Percentiles rank a stretch among this genome's conserved stretches.
These are phyloP conservation scores for Lanzia echinophila DNA, from an alignment of 2,329 filamentous ascomycete genomes.

Conservation along the genomic window DNA sequence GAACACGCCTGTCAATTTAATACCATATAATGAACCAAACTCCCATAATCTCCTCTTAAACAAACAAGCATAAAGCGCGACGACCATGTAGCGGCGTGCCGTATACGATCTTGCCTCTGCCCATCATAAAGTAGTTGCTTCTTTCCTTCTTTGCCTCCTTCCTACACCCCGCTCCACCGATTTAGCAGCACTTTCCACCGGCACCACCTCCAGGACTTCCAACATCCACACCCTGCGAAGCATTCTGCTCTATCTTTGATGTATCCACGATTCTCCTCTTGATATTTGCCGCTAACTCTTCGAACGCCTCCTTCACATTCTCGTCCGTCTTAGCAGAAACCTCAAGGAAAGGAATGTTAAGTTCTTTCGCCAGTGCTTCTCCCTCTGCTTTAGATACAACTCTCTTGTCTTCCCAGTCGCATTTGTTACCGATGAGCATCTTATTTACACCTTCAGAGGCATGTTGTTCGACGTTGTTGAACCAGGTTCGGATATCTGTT, in stretches of 20 bases:
- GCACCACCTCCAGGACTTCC: constrained; percentile 46
- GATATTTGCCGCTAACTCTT: constrained; percentile 89
- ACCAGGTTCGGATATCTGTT: constrained; percentile 96
- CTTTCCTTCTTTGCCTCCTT: constrained; percentile 9
- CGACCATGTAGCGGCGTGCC: constrained; percentile 5
- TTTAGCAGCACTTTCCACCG: constrained; percentile 73
- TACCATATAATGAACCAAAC: constrained; percentile 24
- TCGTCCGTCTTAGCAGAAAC: constrained; percentile 99
- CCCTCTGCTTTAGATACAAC: constrained; percentile 89
- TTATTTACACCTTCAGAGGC: constrained; percentile 99
- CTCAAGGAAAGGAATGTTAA: constrained; percentile 96
- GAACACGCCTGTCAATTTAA: constrained; percentile 12
- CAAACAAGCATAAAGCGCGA: constrained; percentile 18
- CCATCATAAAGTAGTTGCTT: constrained; percentile 5
- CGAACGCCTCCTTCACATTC: constrained; percentile 99
- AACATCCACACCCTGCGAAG: constrained; percentile 59
- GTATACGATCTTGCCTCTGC: not conserved
- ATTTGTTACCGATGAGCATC: constrained; percentile 99
- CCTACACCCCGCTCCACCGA: not conserved
- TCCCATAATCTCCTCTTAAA: constrained; percentile 29
- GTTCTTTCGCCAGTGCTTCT: constrained; percentile 87
- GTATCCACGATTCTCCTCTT: constrained; percentile 98
- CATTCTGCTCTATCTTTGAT: constrained; percentile 64
- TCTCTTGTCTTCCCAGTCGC: constrained; percentile 99
- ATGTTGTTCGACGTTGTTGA: constrained; percentile 98